Percentiles rank a stretch among this genome's conserved stretches.
Evolutionary conservation across 179 eudicot species (phyloP).

Genomic region (Beta macrorhiza): DNA sequence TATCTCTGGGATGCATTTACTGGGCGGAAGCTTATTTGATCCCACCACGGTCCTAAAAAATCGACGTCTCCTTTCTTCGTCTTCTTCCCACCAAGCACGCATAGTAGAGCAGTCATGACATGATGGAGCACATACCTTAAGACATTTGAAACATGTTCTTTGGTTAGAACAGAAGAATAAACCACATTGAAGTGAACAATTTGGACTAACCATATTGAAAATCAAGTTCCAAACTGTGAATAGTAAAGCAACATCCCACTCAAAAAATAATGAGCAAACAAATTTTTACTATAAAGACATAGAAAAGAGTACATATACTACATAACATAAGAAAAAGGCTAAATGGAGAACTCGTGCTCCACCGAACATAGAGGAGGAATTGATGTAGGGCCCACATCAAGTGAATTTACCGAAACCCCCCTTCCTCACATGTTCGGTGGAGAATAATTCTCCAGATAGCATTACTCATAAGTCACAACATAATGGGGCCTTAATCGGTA

Average conservation of each 20-base stretch:
- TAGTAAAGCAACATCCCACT: not conserved
- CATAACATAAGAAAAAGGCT: too few species aligned
- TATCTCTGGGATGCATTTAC: conserved; percentile 74
- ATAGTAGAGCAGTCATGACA: conserved; percentile 96
- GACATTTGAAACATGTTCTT: not conserved
- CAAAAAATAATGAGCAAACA: not conserved
- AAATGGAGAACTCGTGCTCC: too few species aligned
- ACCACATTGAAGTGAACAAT: not conserved
- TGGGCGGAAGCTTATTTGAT: conserved; percentile 72
- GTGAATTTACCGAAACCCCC: too few species aligned
- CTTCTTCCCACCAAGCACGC: conserved; percentile 99
- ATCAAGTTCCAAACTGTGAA: not conserved
- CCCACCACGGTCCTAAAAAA: conserved; percentile 68
- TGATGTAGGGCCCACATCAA: too few species aligned
- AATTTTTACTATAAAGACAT: too few species aligned
- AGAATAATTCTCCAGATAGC: too few species aligned
- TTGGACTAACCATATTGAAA: not conserved
- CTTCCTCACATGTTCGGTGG: too few species aligned
- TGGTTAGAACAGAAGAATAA: not conserved
- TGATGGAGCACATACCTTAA: conserved; percentile 97
- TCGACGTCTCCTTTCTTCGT: conserved; percentile 76
- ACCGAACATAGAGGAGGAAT: too few species aligned
- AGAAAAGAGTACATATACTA: too few species aligned
- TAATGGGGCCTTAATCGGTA: too few species aligned
- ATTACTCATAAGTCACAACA: too few species aligned